These are phyloP conservation scores for Malania oleifera DNA, from an alignment of 164 flowering plant species.

Conservation along the genomic window DNA sequence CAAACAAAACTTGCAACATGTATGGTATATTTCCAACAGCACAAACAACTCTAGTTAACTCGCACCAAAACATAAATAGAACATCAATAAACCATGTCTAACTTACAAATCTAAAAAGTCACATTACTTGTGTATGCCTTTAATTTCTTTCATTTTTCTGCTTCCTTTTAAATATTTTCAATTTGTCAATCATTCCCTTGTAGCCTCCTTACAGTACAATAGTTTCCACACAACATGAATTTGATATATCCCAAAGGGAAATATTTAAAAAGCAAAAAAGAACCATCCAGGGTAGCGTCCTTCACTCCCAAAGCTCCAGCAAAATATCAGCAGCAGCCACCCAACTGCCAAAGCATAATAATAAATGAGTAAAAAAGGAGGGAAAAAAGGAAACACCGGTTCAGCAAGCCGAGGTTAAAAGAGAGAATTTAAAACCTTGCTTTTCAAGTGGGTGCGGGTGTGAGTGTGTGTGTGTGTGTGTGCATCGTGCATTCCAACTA, in stretches of 20 bases:
- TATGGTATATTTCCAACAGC: too few species aligned
- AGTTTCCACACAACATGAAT: neutral
- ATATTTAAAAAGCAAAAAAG: neutral
- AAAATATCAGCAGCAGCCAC: conserved; percentile 54
- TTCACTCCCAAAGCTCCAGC: conserved; percentile 11
- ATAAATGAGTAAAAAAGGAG: neutral
- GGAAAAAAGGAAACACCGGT: neutral
- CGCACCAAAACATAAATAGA: too few species aligned
- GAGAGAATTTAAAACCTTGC: conserved; percentile 1
- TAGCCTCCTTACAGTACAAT: neutral
- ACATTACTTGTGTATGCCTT: too few species aligned
- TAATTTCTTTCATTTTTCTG: too few species aligned
- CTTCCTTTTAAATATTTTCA: too few species aligned
- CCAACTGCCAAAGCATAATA: conserved; percentile 46
- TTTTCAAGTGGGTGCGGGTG: too few species aligned
- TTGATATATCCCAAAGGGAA: neutral
- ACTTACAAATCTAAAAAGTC: too few species aligned
- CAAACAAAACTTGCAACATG: too few species aligned
- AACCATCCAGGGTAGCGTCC: neutral
- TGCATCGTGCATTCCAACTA: too few species aligned
- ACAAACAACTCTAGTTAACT: too few species aligned
- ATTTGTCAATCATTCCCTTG: neutral
- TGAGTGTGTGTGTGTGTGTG: too few species aligned
- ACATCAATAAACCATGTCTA: too few species aligned
- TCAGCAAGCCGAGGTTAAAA: neutral